phyloP scores from a whole-genome alignment of 805 yeast genomes.

The Metschnikowia peoriensis region DNA sequence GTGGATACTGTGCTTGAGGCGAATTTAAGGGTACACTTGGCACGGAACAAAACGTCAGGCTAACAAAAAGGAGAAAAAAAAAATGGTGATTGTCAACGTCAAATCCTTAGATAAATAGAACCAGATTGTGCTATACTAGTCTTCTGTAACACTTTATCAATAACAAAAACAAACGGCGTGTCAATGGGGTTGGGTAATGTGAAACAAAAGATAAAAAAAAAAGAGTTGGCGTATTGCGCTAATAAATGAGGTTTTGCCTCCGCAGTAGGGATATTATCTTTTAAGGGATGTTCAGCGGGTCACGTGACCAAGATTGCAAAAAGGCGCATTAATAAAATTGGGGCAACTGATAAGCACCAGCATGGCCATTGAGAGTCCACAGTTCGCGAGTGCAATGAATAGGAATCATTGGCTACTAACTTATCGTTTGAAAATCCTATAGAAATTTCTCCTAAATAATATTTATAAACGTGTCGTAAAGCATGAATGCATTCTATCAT shows the following conservation, averaged over 20 bases:
- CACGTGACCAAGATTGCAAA: constrained; percentile 3
- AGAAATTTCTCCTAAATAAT: background rate
- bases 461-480: background rate
- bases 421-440: no score
- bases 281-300: constrained; percentile 2
- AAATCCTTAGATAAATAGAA: background rate
- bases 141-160: background rate
- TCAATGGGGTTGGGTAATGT: background rate
- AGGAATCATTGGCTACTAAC: no score
- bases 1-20: background rate
- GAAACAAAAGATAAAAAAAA: background rate
- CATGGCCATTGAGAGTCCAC: background rate
- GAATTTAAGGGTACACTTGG: constrained; percentile 3
- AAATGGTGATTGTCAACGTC: background rate
- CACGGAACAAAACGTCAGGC: background rate
- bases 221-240: constrained; percentile 2
- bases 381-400: no score
- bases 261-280: constrained; percentile 7
- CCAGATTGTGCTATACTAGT: background rate
- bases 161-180: background rate
- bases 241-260: constrained; percentile 9
- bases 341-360: background rate
- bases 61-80: background rate
- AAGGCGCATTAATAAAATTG: background rate
- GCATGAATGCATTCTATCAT: background rate